These are phyloP conservation scores for Nakazawaea ernobii DNA, from an alignment of 805 yeast genomes.

Conservation along the genomic window DNA sequence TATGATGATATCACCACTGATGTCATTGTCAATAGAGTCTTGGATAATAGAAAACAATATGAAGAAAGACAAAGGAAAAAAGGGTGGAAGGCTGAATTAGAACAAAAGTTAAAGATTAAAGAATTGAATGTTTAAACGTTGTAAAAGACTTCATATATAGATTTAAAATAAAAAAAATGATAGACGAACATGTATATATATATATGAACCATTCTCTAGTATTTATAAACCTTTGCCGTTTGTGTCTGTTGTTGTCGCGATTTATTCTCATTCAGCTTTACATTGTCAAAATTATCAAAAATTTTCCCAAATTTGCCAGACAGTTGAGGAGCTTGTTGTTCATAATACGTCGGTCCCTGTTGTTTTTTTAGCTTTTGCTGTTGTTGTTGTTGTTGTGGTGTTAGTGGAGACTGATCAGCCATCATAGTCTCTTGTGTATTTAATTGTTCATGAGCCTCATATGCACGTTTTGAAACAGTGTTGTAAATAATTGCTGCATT, in stretches of 20 bases:
- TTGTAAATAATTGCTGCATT: slow-evolving; percentile 78
- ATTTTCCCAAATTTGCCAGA: background rate
- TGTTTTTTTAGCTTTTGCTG: background rate
- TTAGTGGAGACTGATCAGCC: background rate
- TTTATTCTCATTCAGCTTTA: background rate
- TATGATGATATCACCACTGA: slow-evolving; percentile 62
- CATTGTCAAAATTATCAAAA: slow-evolving; percentile 3
- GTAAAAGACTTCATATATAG: background rate
- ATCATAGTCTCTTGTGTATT: background rate
- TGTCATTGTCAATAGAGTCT: slow-evolving; percentile 71
- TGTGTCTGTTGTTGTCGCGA: background rate
- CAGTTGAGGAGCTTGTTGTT: background rate
- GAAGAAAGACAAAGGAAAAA: slow-evolving; percentile 84
- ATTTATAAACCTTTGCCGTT: background rate
- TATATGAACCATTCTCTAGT: too few relatives aligned
- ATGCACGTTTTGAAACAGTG: slow-evolving; percentile 6
- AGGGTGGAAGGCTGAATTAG: slow-evolving; percentile 69
- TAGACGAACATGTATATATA: too few relatives aligned
- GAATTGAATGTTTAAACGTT: slow-evolving; percentile 14
- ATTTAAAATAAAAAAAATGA: background rate
- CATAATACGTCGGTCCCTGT: background rate
- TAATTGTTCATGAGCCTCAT: background rate
- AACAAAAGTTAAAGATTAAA: slow-evolving; percentile 24
- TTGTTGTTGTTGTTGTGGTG: background rate
- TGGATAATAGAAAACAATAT: slow-evolving; percentile 60